These are phyloP conservation scores for Debaryomycetaceae sp. DNA, from an alignment of 1,139 yeast species.

Conservation along the genomic window DNA sequence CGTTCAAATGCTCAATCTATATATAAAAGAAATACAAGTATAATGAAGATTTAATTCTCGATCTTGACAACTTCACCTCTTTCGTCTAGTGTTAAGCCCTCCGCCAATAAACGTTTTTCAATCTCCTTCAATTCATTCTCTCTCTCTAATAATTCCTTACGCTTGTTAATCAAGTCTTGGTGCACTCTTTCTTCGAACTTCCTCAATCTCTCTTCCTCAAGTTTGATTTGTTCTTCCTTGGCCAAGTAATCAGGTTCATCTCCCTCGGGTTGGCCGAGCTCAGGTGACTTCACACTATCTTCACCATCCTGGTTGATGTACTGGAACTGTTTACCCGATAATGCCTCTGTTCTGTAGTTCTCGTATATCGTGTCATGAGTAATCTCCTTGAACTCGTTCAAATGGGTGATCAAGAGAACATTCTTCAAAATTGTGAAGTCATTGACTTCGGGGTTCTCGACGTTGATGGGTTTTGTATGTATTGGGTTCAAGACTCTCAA, in stretches of 20 bases:
- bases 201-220: slow-evolving; percentile 74
- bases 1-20: not conserved
- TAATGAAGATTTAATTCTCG: slow-evolving; percentile 9
- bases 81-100: slow-evolving; percentile 44
- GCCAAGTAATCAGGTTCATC: slow-evolving; percentile 50
- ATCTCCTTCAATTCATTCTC: slow-evolving; percentile 85
- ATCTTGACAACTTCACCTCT: slow-evolving; percentile 40
- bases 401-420: slow-evolving; percentile 69
- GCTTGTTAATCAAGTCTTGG: slow-evolving; percentile 78
- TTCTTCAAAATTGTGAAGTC: slow-evolving; percentile 67
- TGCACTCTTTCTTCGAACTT: slow-evolving; percentile 87
- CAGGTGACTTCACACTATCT: slow-evolving; percentile 4
- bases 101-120: slow-evolving; percentile 68
- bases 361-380: slow-evolving; percentile 69
- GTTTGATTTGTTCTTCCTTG: slow-evolving; percentile 76
- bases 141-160: slow-evolving; percentile 80
- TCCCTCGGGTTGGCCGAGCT: slow-evolving; percentile 13
- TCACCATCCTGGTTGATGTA: slow-evolving; percentile 21
- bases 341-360: slow-evolving; percentile 66
- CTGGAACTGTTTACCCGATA: slow-evolving; percentile 47
- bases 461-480: slow-evolving; percentile 38
- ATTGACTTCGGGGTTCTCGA: slow-evolving; percentile 55
- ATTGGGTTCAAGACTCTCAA: slow-evolving; percentile 36
- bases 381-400: slow-evolving; percentile 69
- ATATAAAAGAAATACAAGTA: slow-evolving; percentile 1